Evolutionary conservation across 768 basidiomycete species (phyloP).

Genomic region (Boletus sp.): DNA sequence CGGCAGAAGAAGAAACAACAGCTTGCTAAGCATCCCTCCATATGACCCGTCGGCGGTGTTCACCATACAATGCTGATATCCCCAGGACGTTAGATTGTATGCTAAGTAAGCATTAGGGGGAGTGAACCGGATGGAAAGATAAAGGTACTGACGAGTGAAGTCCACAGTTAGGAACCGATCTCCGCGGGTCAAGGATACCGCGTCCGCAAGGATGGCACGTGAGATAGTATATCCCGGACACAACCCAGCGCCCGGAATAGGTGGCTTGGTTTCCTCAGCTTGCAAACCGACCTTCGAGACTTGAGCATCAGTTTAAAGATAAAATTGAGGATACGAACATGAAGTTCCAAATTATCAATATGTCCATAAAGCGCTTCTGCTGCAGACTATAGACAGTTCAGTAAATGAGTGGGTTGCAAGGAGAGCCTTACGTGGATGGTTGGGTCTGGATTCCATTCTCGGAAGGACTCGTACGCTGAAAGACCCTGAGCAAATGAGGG

Average conservation of each 20-base stretch:
- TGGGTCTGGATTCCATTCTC: slow-evolving; percentile 70
- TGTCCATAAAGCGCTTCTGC: slow-evolving; percentile 67
- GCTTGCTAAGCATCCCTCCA: slow-evolving; percentile 71
- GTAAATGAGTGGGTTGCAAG: background rate
- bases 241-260: slow-evolving; percentile 67
- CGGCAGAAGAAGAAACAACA: slow-evolving; percentile 72
- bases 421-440: slow-evolving; percentile 48
- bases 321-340: slow-evolving; percentile 41
- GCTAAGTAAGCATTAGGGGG: slow-evolving; percentile 40
- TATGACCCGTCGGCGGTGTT: slow-evolving; percentile 66
- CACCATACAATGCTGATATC: slow-evolving; percentile 67
- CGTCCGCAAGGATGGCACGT: slow-evolving; percentile 80
- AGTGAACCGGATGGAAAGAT: background rate
- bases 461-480: slow-evolving; percentile 59
- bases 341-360: slow-evolving; percentile 78
- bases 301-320: background rate
- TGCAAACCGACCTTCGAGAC: slow-evolving; percentile 55
- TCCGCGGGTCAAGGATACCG: slow-evolving; percentile 71
- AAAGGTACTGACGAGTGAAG: slow-evolving; percentile 59
- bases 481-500: slow-evolving; percentile 5
- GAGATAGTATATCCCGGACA: slow-evolving; percentile 86
- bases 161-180: slow-evolving; percentile 79
- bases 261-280: slow-evolving; percentile 68
- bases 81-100: slow-evolving; percentile 76
- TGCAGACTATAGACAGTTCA: slow-evolving; percentile 41